These are phyloP conservation scores for Exophiala lecanii-corni DNA, from an alignment of 2,329 filamentous ascomycete species.

Conservation along the genomic window DNA sequence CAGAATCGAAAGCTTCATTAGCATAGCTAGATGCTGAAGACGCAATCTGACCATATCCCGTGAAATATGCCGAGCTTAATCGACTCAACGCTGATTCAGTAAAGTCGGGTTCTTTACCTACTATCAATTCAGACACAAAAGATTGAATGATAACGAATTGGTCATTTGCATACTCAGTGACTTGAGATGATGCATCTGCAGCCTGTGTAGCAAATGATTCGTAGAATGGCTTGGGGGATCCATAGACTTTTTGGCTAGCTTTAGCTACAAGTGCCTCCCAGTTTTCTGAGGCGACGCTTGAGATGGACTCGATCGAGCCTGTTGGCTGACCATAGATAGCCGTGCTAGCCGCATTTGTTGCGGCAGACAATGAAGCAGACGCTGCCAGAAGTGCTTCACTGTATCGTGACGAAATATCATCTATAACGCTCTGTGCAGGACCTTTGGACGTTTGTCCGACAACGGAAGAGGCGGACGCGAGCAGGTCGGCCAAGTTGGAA, in stretches of 20 bases:
- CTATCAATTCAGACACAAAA: conserved; percentile 70
- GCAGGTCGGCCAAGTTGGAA: conserved; percentile 36
- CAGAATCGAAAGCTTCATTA: conserved; percentile 43
- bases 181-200: conserved; percentile 53
- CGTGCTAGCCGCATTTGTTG: conserved; percentile 38
- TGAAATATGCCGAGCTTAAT: conserved; percentile 67
- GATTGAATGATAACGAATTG: conserved; percentile 68
- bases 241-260: conserved; percentile 67
- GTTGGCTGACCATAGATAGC: conserved; percentile 43
- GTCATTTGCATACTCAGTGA: conserved; percentile 54
- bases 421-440: conserved; percentile 38
- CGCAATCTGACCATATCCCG: conserved; percentile 42
- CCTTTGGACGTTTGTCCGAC: conserved; percentile 33
- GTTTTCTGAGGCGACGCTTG: conserved; percentile 54
- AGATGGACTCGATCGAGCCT: conserved; percentile 43
- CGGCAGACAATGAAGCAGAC: conserved; percentile 37
- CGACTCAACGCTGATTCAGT: conserved; percentile 74
- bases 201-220: conserved; percentile 18
- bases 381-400: conserved; percentile 42
- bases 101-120: conserved; percentile 73
- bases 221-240: conserved; percentile 51
- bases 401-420: conserved; percentile 44
- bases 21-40: conserved; percentile 52
- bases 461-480: conserved; percentile 38
- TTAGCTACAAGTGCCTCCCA: conserved; percentile 61